Conservation (phyloP, 164 flowering plant genomes). For the Chimonanthus praecox region DNA sequence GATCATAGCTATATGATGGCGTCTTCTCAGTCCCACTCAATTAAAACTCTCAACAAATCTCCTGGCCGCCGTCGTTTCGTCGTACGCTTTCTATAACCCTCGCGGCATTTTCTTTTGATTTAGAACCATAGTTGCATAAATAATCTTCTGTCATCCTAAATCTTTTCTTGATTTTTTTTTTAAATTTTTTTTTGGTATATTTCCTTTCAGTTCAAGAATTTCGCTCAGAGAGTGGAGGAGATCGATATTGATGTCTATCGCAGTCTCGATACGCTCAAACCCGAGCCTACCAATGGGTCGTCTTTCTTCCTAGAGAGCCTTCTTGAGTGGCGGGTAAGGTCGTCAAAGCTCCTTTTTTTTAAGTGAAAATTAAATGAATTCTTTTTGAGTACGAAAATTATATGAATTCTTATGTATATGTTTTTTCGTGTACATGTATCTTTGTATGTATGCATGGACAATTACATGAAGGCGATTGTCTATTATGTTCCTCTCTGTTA, state of each 20-base stretch:
- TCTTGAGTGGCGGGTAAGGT: constrained; percentile 73
- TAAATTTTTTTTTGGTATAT: not conserved
- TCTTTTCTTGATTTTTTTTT: not conserved
- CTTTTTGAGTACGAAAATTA: not conserved
- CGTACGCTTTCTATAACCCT: constrained; percentile 31
- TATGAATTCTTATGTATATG: too few species aligned
- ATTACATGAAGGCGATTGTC: too few species aligned
- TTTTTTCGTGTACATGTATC: too few species aligned
- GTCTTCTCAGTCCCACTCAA: constrained; percentile 41
- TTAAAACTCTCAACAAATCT: constrained; percentile 70
- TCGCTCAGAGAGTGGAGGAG: constrained; percentile 58
- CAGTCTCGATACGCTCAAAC: constrained; percentile 47
- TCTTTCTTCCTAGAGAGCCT: constrained; percentile 75
- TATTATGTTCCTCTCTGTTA: not conserved
- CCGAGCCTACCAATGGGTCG: constrained; percentile 67
- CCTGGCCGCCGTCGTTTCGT: constrained; percentile 66
- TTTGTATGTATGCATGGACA: too few species aligned
- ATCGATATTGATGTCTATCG: constrained; percentile 66
- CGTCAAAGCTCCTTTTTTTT: not conserved
- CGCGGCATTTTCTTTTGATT: not conserved
- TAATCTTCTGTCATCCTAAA: not conserved
- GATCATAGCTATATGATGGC: constrained; percentile 19
- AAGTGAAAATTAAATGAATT: not conserved
- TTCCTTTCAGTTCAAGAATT: constrained; percentile 64
- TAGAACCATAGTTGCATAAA: not conserved